A percentile compares a stretch with the other conserved stretches of the same genome.
Conservation (phyloP, 2,329 filamentous ascomycete species). For the Apiospora kogelbergensis region DNA sequence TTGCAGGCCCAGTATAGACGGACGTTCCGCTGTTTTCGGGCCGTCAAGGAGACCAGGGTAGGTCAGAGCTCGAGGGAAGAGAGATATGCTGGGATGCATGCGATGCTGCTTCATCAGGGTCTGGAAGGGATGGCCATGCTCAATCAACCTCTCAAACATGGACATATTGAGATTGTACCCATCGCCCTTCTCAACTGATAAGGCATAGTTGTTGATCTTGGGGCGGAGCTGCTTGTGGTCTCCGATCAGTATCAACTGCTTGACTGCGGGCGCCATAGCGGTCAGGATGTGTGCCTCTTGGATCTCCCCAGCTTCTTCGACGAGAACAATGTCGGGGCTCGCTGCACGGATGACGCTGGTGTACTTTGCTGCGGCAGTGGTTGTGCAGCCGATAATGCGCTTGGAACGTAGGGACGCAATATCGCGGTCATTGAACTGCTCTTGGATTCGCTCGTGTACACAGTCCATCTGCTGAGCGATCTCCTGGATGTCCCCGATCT, state of each 20-base stretch:
- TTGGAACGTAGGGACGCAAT: conserved; percentile 48
- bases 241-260: conserved; percentile 69
- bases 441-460: conserved; percentile 39
- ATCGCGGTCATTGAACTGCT: conserved; percentile 43
- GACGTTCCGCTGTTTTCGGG: conserved; percentile 45
- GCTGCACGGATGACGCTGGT: conserved; percentile 52
- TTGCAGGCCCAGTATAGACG: conserved; percentile 54
- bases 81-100: conserved; percentile 68
- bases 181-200: conserved; percentile 63
- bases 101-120: conserved; percentile 64
- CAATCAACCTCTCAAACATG: conserved; percentile 67
- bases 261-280: conserved; percentile 51
- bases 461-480: conserved; percentile 42
- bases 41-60: conserved; percentile 64
- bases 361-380: conserved; percentile 67
- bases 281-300: conserved; percentile 67
- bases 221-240: conserved; percentile 74
- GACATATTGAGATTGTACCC: conserved; percentile 69
- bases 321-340: conserved; percentile 59
- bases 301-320: conserved; percentile 75
- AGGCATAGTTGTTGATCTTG: conserved; percentile 59
- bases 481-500: conserved; percentile 39
- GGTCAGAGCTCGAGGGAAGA: conserved; percentile 54
- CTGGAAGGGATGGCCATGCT: conserved; percentile 51
- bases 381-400: conserved; percentile 69